These are phyloP conservation scores for Torulaspora globosa DNA, from an alignment of 1,139 yeast species.

Conservation along the genomic window DNA sequence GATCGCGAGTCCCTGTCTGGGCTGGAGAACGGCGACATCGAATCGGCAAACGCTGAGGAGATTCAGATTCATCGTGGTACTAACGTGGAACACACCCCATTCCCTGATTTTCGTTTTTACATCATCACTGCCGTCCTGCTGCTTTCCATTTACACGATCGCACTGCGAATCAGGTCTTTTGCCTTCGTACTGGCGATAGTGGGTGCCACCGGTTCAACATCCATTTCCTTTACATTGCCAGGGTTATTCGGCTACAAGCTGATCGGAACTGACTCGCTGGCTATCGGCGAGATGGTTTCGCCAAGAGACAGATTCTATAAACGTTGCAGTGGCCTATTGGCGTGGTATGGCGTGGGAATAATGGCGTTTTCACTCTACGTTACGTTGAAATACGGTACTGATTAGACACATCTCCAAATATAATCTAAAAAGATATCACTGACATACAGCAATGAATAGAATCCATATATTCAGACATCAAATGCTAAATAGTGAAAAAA, in stretches of 20 bases:
- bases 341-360: constrained; percentile 69
- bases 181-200: constrained; percentile 85
- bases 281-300: constrained; percentile 29
- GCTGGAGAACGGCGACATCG: constrained; percentile 6
- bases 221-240: constrained; percentile 87
- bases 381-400: constrained; percentile 42
- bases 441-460: no score
- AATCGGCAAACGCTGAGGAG: constrained; percentile 8
- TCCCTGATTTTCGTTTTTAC: constrained; percentile 48
- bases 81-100: constrained; percentile 42
- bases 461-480: no score
- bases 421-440: not conserved
- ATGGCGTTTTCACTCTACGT: constrained; percentile 75
- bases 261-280: constrained; percentile 41
- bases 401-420: not conserved
- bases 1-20: constrained; percentile 17
- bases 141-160: constrained; percentile 53
- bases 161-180: constrained; percentile 67
- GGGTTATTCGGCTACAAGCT: constrained; percentile 82
- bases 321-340: constrained; percentile 56
- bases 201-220: constrained; percentile 93
- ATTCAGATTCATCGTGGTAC: constrained; percentile 6
- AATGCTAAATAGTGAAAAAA: not conserved
- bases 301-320: constrained; percentile 43
- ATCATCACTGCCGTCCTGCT: constrained; percentile 47